Base-by-base conservation (phyloP, 2,329 filamentous ascomycete species). In the Ceratocystis lukuohia region DNA sequence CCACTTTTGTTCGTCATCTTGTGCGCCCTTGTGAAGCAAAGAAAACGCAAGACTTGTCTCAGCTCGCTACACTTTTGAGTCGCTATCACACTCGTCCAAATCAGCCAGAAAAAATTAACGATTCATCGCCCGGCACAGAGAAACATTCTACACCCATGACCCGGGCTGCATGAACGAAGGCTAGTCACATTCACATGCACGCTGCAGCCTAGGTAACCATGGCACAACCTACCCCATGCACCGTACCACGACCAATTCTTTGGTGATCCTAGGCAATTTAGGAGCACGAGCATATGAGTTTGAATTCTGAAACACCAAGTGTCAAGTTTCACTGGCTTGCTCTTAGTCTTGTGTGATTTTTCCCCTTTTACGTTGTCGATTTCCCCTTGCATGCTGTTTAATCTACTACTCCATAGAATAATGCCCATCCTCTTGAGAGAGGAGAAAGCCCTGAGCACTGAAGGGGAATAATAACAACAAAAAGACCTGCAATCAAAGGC, bases 301-400 rank as follows among this genome's bases (percentile, higher is more conserved):
- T 37, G n/a, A 63, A 48, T 33, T 48, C 61, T 63, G 61, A 63
- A 48, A 63, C 61, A 63, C 41, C 44, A 63, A 37, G 41, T 63
- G 61, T 63, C 61, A 63, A 63, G 61, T 63, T 63, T 63, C 61
- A 63, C 61, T 22, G 8, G 41, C 20, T 17, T 8, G 3, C 22
- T 53, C 22, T 53, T 45, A 8, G 7, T 62, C 37, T n/a, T 46
- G 33, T 46, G 50, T 69, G 30, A 44, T 65, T 69, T 62, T 44
- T 65, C 64, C 69, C 64, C 70, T 41, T 50, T 59, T 65, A 30
- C 6, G 25, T 7, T 33, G 25, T 37, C 17, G 7, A 30, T n/a
- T 66, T 28, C 56, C 46, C 62, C 48, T 62, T 63, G 22, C 66
- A 50, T 64, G 37, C 67, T 50, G 30, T n/a, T 37, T 59, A 59